Base-by-base conservation (phyloP, 2,329 filamentous ascomycete species). In the Venturia oleaginea region DNA sequence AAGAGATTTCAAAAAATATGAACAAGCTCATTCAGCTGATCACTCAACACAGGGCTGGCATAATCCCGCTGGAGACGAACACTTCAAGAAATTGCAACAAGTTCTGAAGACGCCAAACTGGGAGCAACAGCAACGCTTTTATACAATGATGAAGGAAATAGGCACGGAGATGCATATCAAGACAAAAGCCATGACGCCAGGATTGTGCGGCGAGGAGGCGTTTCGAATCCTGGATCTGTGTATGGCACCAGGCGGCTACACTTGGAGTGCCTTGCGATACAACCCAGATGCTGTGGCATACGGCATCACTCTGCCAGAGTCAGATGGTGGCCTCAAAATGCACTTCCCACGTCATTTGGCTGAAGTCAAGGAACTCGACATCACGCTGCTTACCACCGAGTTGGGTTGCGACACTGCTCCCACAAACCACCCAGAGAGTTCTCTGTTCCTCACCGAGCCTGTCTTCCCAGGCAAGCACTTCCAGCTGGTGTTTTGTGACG, bases 221-320 rank as follows among this genome's bases (percentile, higher is more conserved):
- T 65, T 59, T 6, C 57, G 55, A 11, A 74, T 85, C 24, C 77
- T 86, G 1, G 83, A 86, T 67, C 74, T 84, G 66, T 84, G 83
- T 70, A 79, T 81, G 74, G 83, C 83, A 0, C 83, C 83, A 0
- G 83, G 83, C 4, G 83, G 79, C 1, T 86, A 83, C 67, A 70
- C 80, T 2, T 66, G 68, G 0, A 72, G 70, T 10, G 76, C 76
- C 0, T 66, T 83, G 32, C 42, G 69, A 4, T 65, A 68, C 13
- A 80, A 78, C 60, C 76, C 11, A 40, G 40, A 59, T 0, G 73
- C 78, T 3, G 70, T 71, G 22, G 69, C 75, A 19, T 71, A 68
- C 1, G 76, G 73, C 0, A 76, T 83, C 64, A 82, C 69, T 37
- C 71, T 84, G 1, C 78, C 80, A 0, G 11, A 63, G 0, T 48